These are phyloP conservation scores for Capillidium heterosporum DNA, from an alignment of 371 early-diverging fungal species.

Conservation along the genomic window DNA sequence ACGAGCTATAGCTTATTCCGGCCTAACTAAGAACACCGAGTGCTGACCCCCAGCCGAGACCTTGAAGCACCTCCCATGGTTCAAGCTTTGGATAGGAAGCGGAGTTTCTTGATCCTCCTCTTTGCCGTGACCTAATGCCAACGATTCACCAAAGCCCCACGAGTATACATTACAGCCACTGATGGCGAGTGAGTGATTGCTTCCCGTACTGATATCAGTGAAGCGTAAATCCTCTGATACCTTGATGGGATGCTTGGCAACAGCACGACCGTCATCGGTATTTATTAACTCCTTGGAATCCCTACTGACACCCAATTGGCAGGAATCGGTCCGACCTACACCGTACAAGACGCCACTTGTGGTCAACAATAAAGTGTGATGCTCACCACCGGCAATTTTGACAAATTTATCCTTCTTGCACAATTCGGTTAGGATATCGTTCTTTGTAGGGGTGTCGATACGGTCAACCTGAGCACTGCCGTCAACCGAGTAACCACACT, in stretches of 20 bases:
- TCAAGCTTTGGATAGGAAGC: slow-evolving; percentile 24
- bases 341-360: slow-evolving; percentile 53
- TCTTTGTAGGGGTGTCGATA: slow-evolving; percentile 23
- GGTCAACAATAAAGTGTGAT: slow-evolving; percentile 64
- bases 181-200: slow-evolving; percentile 71
- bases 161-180: slow-evolving; percentile 14
- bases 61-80: slow-evolving; percentile 26
- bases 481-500: slow-evolving; percentile 49
- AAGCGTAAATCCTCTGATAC: slow-evolving; percentile 23
- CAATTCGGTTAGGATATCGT: slow-evolving; percentile 19
- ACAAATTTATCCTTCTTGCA: slow-evolving; percentile 15
- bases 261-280: slow-evolving; percentile 12
- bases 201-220: slow-evolving; percentile 54
- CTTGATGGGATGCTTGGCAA: slow-evolving; percentile 8
- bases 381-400: slow-evolving; percentile 67
- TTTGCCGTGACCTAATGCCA: slow-evolving; percentile 54
- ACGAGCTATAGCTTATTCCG: too few relatives aligned
- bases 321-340: slow-evolving; percentile 80
- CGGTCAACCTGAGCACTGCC: slow-evolving; percentile 20
- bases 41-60: slow-evolving; percentile 64
- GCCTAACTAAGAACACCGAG: slow-evolving; percentile 32
- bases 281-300: slow-evolving; percentile 7
- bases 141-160: slow-evolving; percentile 80
- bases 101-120: slow-evolving; percentile 41
- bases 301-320: slow-evolving; percentile 79